Base-by-base conservation (phyloP, 176 grass and related monocot genomes). In the Cocos nucifera region DNA sequence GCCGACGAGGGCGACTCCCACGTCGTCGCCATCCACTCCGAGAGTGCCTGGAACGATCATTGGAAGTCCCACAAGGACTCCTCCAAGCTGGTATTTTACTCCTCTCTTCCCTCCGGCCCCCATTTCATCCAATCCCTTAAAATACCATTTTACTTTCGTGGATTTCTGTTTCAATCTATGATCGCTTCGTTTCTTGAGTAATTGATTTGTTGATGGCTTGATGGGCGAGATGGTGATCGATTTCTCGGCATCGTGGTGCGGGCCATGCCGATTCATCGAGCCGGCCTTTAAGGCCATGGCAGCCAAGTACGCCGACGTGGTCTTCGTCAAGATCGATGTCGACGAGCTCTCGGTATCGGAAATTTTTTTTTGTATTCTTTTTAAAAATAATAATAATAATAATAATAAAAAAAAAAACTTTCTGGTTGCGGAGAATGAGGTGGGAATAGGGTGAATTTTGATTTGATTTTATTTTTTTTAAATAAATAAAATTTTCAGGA, bases 321-420 rank as follows among this genome's bases (percentile, higher is more conserved):
- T 70, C 57, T 97, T 97, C 78, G 27, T 88, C 75, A 91, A 88
- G 74, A 79, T 97, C 64, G 87, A 97, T 97, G 78, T 90, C 66
- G 84, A 88, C 69, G 75, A 91, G 39, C 78, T 88, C 16, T 20
- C 39, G 58, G 83, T 97, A 79, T 28, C 4, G 26, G 26, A 32
- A n/a, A n/a, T n/a, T 35, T 35, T 35, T 35, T 35, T 0, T 35
- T 9, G 1, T 10, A 8, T 35, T 35, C 1, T 35, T 35, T 35
- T 28, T 28, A 28, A 4, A 28, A n/a, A n/a, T n/a, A n/a, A n/a
- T n/a, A n/a, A n/a, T n/a, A n/a, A n/a, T n/a, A n/a, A n/a, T n/a
- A n/a, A n/a, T n/a, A n/a, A n/a, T n/a, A n/a, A n/a, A 4, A 5
- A 28, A 28, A 28, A 35, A 9, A 35, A 35, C 32, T 9, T 9